These are phyloP conservation scores for Termitomyces sp. DNA, from an alignment of 768 basidiomycete species.

Conservation along the genomic window DNA sequence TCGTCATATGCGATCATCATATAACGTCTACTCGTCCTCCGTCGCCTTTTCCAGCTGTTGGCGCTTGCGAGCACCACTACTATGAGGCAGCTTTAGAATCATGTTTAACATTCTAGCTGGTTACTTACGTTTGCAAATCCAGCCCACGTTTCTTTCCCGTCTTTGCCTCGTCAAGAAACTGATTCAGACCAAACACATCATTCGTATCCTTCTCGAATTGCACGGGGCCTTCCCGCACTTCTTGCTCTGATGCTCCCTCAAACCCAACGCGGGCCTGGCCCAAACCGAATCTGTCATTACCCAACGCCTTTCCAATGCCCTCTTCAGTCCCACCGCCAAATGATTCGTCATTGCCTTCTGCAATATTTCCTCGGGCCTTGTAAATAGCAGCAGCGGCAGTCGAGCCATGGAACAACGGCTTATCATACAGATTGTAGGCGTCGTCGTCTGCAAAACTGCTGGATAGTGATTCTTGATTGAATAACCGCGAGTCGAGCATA, in stretches of 20 bases:
- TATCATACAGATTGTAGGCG: conserved; percentile 91
- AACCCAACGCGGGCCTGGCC: conserved; percentile 84
- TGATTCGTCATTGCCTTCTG: conserved; percentile 82
- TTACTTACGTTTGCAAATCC: conserved; percentile 65
- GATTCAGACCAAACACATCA: conserved; percentile 96
- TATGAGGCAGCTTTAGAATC: conserved; percentile 14
- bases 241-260: conserved; percentile 84
- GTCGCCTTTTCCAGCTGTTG: conserved; percentile 61
- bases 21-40: conserved; percentile 25
- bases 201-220: conserved; percentile 97
- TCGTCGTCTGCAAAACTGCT: conserved; percentile 87
- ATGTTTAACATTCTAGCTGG: not conserved
- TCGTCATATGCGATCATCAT: not conserved
- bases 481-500: conserved; percentile 94
- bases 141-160: conserved; percentile 87
- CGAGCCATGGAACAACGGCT: conserved; percentile 93
- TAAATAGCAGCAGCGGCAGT: conserved; percentile 99
- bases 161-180: conserved; percentile 97
- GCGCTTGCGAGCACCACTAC: conserved; percentile 59
- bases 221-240: conserved; percentile 87
- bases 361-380: conserved; percentile 85
- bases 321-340: conserved; percentile 96
- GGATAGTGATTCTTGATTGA: conserved; percentile 90
- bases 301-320: conserved; percentile 84
- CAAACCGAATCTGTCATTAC: conserved; percentile 90